Evolutionary conservation across 2,329 filamentous ascomycete genomes (phyloP).

Genomic region (Colletotrichum costaricense): DNA sequence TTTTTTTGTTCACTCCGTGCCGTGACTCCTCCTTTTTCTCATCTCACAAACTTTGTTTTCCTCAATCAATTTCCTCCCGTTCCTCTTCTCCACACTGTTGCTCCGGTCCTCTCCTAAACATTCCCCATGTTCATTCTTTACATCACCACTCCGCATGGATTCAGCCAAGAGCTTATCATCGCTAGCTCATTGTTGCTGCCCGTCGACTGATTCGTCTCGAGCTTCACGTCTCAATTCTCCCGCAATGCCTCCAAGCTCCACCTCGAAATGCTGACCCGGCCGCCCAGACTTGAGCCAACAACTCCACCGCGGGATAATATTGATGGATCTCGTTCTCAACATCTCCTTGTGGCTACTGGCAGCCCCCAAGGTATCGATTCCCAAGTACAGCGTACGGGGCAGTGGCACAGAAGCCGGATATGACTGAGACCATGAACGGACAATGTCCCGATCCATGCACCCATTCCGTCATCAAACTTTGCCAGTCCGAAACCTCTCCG

Average conservation of each 20-base stretch:
- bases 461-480: neutral
- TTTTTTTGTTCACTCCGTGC: neutral
- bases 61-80: neutral
- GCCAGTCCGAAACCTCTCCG: conserved; percentile 1
- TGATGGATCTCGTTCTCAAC: neutral
- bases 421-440: neutral
- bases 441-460: conserved; percentile 9
- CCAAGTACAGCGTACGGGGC: neutral
- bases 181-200: neutral
- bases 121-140: neutral
- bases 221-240: neutral
- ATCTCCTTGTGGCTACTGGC: neutral
- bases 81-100: neutral
- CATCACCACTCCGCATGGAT: neutral
- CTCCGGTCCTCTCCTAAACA: neutral
- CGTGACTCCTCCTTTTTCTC: neutral
- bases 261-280: neutral
- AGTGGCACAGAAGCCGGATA: neutral
- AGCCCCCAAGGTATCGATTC: neutral
- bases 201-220: neutral
- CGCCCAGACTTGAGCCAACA: neutral
- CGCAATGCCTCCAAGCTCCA: neutral
- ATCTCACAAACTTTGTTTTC: conserved; percentile 2
- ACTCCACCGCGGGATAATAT: neutral
- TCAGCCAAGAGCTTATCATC: neutral